These are phyloP conservation scores for Exobasidium cylindrosporum DNA, from an alignment of 1,284 basidiomycete species.

Conservation along the genomic window DNA sequence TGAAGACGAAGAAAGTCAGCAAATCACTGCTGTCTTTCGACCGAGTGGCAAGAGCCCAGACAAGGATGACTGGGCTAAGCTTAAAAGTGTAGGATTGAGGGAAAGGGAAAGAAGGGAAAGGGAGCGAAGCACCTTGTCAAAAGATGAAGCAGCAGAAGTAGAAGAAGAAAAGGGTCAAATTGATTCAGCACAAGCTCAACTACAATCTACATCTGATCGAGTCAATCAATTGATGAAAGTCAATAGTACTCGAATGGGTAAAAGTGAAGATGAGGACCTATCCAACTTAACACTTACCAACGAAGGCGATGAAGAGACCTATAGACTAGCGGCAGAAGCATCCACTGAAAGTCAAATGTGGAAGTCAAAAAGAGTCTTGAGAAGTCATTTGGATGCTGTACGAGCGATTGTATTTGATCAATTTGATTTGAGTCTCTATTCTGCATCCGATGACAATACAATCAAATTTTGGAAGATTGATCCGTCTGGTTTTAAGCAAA, in stretches of 20 bases:
- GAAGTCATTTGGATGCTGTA: slow-evolving; percentile 87
- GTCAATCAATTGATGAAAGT: slow-evolving; percentile 39
- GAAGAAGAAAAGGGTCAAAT: slow-evolving; percentile 26
- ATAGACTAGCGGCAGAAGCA: slow-evolving; percentile 21
- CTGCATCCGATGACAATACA: slow-evolving; percentile 89
- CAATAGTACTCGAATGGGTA: slow-evolving; percentile 17
- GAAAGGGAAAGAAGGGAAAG: slow-evolving; percentile 34
- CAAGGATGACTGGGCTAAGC: slow-evolving; percentile 40
- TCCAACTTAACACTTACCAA: slow-evolving; percentile 31
- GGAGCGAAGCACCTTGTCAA: background rate
- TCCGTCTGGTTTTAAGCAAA: slow-evolving; percentile 25
- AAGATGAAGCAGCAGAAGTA: slow-evolving; percentile 15
- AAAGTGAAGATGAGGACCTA: slow-evolving; percentile 37
- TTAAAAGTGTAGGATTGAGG: slow-evolving; percentile 36
- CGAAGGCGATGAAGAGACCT: slow-evolving; percentile 21
- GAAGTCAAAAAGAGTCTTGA: slow-evolving; percentile 45
- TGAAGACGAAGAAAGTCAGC: slow-evolving; percentile 27
- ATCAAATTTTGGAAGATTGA: slow-evolving; percentile 88
- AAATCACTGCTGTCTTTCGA: slow-evolving; percentile 42
- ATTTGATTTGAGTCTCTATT: slow-evolving; percentile 72
- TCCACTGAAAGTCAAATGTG: slow-evolving; percentile 26
- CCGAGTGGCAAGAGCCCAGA: slow-evolving; percentile 21
- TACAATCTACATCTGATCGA: slow-evolving; percentile 35
- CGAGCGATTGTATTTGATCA: slow-evolving; percentile 84
- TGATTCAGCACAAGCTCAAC: slow-evolving; percentile 32